Evolutionary conservation across 768 basidiomycete genomes (phyloP).

Genomic region (Pleurotus citrinopileatus): DNA sequence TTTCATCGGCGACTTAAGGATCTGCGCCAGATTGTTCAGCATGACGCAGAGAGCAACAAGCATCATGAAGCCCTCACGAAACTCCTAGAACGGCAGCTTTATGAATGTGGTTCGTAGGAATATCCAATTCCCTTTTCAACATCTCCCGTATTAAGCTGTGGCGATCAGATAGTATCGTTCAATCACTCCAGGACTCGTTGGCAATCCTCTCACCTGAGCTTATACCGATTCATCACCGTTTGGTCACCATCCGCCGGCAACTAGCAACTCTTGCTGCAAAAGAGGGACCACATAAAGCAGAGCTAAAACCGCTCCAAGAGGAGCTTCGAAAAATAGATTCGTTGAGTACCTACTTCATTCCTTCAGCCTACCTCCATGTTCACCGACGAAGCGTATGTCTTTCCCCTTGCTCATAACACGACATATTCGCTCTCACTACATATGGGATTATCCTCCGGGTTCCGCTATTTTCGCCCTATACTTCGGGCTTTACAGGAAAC

Average conservation of each 20-base stretch:
- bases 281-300: constrained; percentile 79
- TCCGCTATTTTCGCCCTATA: not conserved
- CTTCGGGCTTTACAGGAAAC: constrained; percentile 50
- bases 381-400: constrained; percentile 18
- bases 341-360: constrained; percentile 59
- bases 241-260: constrained; percentile 85
- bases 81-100: constrained; percentile 85
- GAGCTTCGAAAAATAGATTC: constrained; percentile 95
- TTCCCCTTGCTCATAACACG: constrained; percentile 13
- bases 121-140: not conserved
- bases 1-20: constrained; percentile 81
- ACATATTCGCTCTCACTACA: constrained; percentile 14
- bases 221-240: constrained; percentile 83
- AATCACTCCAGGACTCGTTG: constrained; percentile 78
- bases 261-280: constrained; percentile 87
- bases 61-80: constrained; percentile 87
- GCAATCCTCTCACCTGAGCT: constrained; percentile 88
- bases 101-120: constrained; percentile 79
- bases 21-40: constrained; percentile 81
- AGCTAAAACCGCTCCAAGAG: constrained; percentile 87
- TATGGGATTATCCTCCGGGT: no score
- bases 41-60: constrained; percentile 76
- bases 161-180: constrained; percentile 71
- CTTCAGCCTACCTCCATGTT: constrained; percentile 30
- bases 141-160: not conserved